These are phyloP conservation scores for Sporisorium scitamineum DNA, from an alignment of 1,284 basidiomycete species.

Conservation along the genomic window DNA sequence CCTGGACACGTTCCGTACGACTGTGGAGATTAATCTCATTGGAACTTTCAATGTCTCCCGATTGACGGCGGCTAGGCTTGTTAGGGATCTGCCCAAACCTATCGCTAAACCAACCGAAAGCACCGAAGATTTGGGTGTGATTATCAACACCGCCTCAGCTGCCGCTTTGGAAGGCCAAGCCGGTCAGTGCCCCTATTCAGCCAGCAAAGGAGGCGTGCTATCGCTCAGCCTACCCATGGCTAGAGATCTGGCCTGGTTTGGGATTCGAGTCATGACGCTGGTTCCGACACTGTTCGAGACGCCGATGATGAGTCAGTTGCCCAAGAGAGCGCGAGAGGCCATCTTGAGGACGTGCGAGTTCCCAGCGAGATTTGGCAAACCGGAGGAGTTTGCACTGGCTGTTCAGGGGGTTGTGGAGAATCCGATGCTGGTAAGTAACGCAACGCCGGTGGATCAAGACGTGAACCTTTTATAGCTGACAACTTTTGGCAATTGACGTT, in stretches of 20 bases:
- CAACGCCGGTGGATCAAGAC: too few species aligned
- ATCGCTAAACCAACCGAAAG: constrained; percentile 38
- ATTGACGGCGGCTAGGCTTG: constrained; percentile 66
- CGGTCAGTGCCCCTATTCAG: constrained; percentile 68
- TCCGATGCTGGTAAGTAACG: constrained; percentile 60
- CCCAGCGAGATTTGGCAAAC: constrained; percentile 59
- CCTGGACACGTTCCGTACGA: constrained; percentile 63
- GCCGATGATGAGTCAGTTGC: constrained; percentile 66
- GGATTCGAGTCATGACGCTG: constrained; percentile 58
- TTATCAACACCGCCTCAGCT: constrained; percentile 67
- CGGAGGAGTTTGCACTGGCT: constrained; percentile 66
- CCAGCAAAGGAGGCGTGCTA: constrained; percentile 67
- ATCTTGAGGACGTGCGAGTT: constrained; percentile 43
- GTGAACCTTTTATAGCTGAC: too few species aligned
- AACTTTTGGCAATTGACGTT: too few species aligned
- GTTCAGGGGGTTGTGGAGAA: constrained; percentile 63
- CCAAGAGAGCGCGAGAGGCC: constrained; percentile 34
- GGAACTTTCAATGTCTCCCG: constrained; percentile 70
- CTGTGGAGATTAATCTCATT: constrained; percentile 58
- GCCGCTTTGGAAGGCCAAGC: constrained; percentile 69
- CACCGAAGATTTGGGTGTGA: constrained; percentile 67
- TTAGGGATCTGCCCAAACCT: constrained; percentile 49
- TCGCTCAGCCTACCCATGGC: constrained; percentile 69
- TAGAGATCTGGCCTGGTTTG: constrained; percentile 68
- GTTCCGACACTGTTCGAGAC: constrained; percentile 69